These are phyloP conservation scores for Sungouiella thailandica DNA, from an alignment of 805 yeast species.

Conservation along the genomic window DNA sequence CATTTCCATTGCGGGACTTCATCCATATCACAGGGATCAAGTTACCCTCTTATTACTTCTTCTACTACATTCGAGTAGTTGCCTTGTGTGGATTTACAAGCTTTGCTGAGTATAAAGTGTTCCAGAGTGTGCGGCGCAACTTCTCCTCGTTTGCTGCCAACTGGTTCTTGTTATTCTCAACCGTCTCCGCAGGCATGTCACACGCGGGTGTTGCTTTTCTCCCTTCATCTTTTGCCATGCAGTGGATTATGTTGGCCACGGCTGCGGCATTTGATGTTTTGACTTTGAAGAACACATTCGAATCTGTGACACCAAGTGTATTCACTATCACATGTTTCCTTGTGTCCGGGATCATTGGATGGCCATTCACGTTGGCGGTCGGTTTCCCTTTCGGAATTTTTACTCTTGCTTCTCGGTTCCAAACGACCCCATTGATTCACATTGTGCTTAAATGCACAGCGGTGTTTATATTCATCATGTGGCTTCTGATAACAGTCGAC, in stretches of 20 bases:
- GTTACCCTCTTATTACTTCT: slow-evolving; percentile 29
- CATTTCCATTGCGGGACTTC: slow-evolving; percentile 18
- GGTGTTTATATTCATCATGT: slow-evolving; percentile 16
- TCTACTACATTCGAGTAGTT: slow-evolving; percentile 49
- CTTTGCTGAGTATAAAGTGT: slow-evolving; percentile 51
- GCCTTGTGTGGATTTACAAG: slow-evolving; percentile 34
- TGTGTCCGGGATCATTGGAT: slow-evolving; percentile 77
- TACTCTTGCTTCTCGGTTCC: slow-evolving; percentile 13
- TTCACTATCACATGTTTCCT: slow-evolving; percentile 33
- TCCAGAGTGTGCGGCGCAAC: slow-evolving; percentile 31
- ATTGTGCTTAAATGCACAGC: slow-evolving; percentile 7
- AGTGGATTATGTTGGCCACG: slow-evolving; percentile 41
- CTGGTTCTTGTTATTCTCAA: slow-evolving; percentile 59
- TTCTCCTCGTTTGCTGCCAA: slow-evolving; percentile 40
- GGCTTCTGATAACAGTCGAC: slow-evolving; percentile 44
- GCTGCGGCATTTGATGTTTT: slow-evolving; percentile 29
- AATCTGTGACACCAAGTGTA: slow-evolving; percentile 8
- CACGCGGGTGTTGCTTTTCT: slow-evolving; percentile 84
- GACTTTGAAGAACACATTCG: slow-evolving; percentile 3
- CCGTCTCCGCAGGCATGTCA: slow-evolving; percentile 74
- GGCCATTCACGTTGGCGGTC: slow-evolving; percentile 80
- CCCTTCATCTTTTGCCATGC: slow-evolving; percentile 73
- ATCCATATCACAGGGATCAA: slow-evolving; percentile 8
- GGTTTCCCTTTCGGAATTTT: slow-evolving; percentile 55
- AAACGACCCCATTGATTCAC: slow-evolving; percentile 8